Evolutionary conservation across 352 stramenopile species (phyloP).

Genomic region (Pythium inflatum): DNA sequence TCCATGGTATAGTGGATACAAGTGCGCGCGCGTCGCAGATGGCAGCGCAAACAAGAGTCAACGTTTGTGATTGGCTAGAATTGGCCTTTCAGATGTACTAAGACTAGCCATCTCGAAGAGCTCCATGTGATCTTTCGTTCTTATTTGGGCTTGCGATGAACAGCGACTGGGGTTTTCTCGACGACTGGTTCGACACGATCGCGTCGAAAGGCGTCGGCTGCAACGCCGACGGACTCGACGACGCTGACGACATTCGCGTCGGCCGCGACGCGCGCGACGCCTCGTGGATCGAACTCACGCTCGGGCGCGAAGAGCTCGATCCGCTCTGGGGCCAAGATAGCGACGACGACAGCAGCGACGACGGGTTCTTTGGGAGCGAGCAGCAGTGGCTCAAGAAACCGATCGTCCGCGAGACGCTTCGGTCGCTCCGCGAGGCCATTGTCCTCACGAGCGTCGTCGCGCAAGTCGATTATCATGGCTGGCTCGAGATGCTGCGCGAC

Average conservation of each 20-base stretch:
- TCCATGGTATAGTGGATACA: no score
- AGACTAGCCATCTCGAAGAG: not conserved
- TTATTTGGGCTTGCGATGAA: no score
- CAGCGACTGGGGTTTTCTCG: not conserved
- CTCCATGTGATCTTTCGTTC: not conserved
- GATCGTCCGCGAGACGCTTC: not conserved
- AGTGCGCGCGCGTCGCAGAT: no score
- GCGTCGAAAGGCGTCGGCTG: not conserved
- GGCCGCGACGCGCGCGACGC: not conserved
- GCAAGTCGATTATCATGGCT: slow-evolving; percentile 1
- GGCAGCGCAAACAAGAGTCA: no score
- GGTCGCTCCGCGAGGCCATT: slow-evolving; percentile 14
- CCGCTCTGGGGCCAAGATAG: not conserved
- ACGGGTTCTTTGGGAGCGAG: not conserved
- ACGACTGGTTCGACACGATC: not conserved
- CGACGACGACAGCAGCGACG: not conserved
- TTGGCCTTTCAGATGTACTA: no score
- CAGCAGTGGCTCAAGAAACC: slow-evolving; percentile 1
- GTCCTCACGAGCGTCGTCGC: slow-evolving; percentile 7
- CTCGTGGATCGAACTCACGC: not conserved
- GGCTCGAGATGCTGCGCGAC: not conserved
- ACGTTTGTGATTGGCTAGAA: no score
- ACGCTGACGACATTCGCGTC: not conserved
- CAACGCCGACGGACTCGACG: not conserved
- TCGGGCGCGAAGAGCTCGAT: not conserved